Evolutionary conservation across 192 early-diverging fungal genomes (phyloP).

Genomic region (Coemansia sp.): DNA sequence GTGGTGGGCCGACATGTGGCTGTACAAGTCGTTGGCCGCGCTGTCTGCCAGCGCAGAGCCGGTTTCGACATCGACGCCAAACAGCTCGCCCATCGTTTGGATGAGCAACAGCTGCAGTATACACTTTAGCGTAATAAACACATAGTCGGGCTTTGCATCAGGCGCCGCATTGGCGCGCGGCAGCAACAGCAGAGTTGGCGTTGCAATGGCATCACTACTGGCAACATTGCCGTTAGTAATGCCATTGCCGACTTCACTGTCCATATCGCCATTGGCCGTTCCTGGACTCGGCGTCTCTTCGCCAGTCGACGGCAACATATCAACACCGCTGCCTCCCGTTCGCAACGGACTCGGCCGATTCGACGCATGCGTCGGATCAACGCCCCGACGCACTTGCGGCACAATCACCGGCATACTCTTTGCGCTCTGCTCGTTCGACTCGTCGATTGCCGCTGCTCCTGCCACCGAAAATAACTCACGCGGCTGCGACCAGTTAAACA

Average conservation of each 20-base stretch:
- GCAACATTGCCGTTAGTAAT: no score
- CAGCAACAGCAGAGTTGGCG: not conserved
- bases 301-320: constrained; percentile 19
- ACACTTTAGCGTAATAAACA: constrained; percentile 86
- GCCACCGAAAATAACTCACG: constrained; percentile 52
- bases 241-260: not conserved
- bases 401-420: constrained; percentile 15
- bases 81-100: constrained; percentile 82
- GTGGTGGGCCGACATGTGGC: constrained; percentile 56
- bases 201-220: not conserved
- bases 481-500: constrained; percentile 84
- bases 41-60: constrained; percentile 29
- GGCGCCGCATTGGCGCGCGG: constrained; percentile 1
- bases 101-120: constrained; percentile 85
- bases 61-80: constrained; percentile 58
- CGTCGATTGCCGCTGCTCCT: constrained; percentile 28
- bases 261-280: not conserved
- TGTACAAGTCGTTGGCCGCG: constrained; percentile 33
- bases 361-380: constrained; percentile 11
- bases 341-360: constrained; percentile 39
- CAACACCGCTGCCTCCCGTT: constrained; percentile 25
- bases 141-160: constrained; percentile 66
- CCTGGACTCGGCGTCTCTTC: constrained; percentile 13
- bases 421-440: constrained; percentile 3
- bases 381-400: constrained; percentile 10